Evolutionary conservation across 106 monocot species (phyloP).

Genomic region (Apostasia shenzhenica): DNA sequence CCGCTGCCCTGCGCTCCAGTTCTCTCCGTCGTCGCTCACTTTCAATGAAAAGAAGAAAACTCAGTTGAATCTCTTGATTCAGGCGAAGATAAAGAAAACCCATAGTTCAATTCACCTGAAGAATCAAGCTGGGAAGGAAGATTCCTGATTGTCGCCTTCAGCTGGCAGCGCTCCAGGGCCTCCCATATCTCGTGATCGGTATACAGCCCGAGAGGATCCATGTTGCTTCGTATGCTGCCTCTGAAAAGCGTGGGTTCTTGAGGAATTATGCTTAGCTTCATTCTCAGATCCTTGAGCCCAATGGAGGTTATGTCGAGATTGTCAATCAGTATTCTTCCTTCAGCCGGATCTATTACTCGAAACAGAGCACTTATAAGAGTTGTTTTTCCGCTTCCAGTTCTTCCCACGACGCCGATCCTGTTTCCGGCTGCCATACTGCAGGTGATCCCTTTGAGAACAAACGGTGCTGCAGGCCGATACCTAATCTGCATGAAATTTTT

Average conservation of each 20-base stretch:
- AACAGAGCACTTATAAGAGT: conserved; percentile 70
- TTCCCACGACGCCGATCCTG: conserved; percentile 64
- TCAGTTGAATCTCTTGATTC: not conserved
- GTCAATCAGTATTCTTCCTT: conserved; percentile 60
- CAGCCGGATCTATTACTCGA: conserved; percentile 49
- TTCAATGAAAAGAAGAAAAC: not conserved
- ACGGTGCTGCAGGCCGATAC: conserved; percentile 35
- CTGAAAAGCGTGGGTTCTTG: conserved; percentile 75
- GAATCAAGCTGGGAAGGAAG: conserved; percentile 75
- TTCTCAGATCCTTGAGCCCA: conserved; percentile 60
- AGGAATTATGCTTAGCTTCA: conserved; percentile 75
- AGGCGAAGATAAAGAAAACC: not conserved
- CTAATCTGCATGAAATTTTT: conserved; percentile 24
- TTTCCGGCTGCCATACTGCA: conserved; percentile 55
- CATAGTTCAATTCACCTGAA: conserved; percentile 22
- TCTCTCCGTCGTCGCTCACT: conserved; percentile 82
- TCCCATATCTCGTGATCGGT: conserved; percentile 72
- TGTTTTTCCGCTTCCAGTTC: conserved; percentile 77
- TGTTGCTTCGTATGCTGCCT: conserved; percentile 58
- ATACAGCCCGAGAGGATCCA: conserved; percentile 60
- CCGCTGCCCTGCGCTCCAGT: conserved; percentile 73
- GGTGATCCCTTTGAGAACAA: conserved; percentile 67
- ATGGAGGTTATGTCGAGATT: conserved; percentile 51
- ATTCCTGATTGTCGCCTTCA: conserved; percentile 45
- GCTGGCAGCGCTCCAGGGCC: conserved; percentile 77